Evolutionary conservation across 192 early-diverging fungal genomes (phyloP).

Genomic region (Coemansia sp.): DNA sequence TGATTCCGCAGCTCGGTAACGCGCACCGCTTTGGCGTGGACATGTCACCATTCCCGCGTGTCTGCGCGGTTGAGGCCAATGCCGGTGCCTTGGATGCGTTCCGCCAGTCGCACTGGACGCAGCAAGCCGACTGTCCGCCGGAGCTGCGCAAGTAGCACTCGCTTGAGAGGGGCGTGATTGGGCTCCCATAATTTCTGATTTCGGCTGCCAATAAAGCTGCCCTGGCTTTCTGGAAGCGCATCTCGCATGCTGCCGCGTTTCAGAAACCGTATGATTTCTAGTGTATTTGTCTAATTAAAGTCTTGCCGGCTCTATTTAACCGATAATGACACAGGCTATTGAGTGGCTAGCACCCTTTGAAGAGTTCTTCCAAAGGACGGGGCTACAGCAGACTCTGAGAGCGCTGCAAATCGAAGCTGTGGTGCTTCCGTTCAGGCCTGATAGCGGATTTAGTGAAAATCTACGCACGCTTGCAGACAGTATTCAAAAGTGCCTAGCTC

Average conservation of each 20-base stretch:
- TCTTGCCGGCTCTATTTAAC: background rate
- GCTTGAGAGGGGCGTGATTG: too few species aligned
- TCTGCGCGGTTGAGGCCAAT: conserved; percentile 56
- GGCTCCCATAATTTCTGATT: background rate
- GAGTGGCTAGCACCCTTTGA: conserved; percentile 28
- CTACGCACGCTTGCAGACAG: conserved; percentile 11
- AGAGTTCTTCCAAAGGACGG: conserved; percentile 22
- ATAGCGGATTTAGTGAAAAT: conserved; percentile 4
- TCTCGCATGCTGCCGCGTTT: too few species aligned
- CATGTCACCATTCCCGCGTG: conserved; percentile 64
- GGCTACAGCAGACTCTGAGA: conserved; percentile 30
- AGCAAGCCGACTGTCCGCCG: conserved; percentile 64
- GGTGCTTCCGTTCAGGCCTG: conserved; percentile 14
- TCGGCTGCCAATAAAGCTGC: too few species aligned
- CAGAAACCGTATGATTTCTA: too few species aligned
- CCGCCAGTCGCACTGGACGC: conserved; percentile 54
- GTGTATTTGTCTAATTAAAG: too few species aligned
- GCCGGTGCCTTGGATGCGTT: conserved; percentile 65
- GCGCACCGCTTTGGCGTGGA: conserved; percentile 72
- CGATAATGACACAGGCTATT: background rate
- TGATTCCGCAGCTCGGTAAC: conserved; percentile 78
- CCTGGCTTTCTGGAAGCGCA: too few species aligned
- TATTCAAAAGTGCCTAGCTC: conserved; percentile 13
- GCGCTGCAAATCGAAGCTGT: conserved; percentile 35
- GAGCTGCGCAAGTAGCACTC: too few species aligned